Conservation (phyloP, 768 basidiomycete species). For the Russula griseocarnosa region DNA sequence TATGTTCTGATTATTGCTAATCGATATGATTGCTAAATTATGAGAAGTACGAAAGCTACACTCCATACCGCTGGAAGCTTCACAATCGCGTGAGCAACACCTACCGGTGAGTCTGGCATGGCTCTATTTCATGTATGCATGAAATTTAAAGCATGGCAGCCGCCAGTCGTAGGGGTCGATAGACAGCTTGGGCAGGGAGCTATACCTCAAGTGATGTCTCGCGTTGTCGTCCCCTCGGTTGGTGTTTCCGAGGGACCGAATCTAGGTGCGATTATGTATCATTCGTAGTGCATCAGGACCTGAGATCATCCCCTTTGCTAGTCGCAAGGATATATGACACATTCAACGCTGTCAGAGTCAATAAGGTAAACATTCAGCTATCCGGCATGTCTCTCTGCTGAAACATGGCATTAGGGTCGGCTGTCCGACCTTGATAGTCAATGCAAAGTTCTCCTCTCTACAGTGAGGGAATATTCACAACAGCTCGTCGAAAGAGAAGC, state of each 20-base stretch:
- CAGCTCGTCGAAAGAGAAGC: background rate
- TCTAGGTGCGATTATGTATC: slow-evolving; percentile 4
- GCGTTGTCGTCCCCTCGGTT: background rate
- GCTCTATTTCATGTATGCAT: background rate
- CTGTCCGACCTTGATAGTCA: slow-evolving; percentile 7
- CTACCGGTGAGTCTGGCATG: slow-evolving; percentile 3
- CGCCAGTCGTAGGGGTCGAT: background rate
- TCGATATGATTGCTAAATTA: no score
- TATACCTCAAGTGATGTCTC: background rate
- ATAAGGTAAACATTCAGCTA: background rate
- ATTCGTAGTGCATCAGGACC: background rate
- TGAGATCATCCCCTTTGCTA: background rate
- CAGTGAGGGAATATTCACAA: slow-evolving; percentile 12
- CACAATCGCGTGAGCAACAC: background rate
- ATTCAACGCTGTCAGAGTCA: background rate
- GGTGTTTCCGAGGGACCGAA: background rate
- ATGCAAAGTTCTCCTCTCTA: slow-evolving; percentile 5
- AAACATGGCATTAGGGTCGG: background rate
- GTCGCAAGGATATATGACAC: slow-evolving; percentile 14
- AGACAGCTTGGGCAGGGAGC: background rate
- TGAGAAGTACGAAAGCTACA: slow-evolving; percentile 6
- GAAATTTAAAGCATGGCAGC: background rate
- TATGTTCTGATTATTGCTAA: no score
- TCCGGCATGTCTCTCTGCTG: background rate
- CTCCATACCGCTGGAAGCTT: background rate